Evolutionary conservation across 192 early-diverging fungal genomes (phyloP).

Genomic region (Backusella mclennaniae): DNA sequence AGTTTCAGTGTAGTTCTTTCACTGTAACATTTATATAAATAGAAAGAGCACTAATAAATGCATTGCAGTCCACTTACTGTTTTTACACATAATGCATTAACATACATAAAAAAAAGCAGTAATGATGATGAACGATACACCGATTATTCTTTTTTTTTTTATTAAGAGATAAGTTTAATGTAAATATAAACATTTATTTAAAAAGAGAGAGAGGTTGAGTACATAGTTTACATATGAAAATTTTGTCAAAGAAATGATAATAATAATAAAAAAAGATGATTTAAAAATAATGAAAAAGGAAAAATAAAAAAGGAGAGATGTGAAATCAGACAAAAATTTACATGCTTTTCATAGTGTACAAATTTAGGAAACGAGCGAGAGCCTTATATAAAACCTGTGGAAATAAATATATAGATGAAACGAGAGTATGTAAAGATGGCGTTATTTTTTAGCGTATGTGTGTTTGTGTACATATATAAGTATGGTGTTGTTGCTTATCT

Average conservation of each 20-base stretch:
- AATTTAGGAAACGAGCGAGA: not conserved
- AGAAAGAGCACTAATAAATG: not conserved
- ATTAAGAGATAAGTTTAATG: not conserved
- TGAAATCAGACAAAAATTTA: conserved; percentile 1
- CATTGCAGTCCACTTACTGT: not conserved
- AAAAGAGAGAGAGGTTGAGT: not conserved
- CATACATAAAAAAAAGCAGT: not conserved
- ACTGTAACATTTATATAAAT: not conserved
- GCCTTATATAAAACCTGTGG: not conserved
- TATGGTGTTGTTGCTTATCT: not conserved
- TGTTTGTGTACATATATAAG: not conserved
- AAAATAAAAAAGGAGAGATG: not conserved
- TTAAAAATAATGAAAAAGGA: not conserved
- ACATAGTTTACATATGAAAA: not conserved
- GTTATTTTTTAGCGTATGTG: not conserved
- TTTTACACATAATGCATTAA: not conserved
- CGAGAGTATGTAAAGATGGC: not conserved
- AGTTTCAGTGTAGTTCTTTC: not conserved
- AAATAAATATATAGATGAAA: not conserved
- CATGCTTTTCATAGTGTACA: conserved; percentile 5
- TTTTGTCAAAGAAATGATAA: not conserved
- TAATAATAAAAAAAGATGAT: not conserved
- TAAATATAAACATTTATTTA: not conserved
- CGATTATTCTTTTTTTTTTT: not conserved
- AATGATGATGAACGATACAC: not conserved